Percentiles rank a stretch among this genome's conserved stretches.
Conservation (phyloP, 305 asterid species). For the Solanum hybrid region DNA sequence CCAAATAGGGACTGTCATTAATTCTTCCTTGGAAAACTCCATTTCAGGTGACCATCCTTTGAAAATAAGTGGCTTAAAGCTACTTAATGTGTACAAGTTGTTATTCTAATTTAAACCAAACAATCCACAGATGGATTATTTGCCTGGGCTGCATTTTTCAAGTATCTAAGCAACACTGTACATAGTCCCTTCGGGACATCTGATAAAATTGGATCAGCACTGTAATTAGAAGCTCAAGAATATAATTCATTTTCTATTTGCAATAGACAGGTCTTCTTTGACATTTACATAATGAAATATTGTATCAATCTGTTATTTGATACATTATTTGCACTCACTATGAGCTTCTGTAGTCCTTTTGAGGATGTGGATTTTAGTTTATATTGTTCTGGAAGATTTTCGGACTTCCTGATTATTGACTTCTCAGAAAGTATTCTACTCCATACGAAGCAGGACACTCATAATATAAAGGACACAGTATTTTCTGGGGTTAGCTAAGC, state of each 20-base stretch:
- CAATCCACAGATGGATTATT: background rate
- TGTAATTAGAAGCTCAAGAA: background rate
- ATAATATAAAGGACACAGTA: background rate
- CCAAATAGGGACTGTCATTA: background rate
- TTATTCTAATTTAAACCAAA: background rate
- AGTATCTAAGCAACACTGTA: background rate
- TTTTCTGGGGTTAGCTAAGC: background rate
- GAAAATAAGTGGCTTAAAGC: background rate
- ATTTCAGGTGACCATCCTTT: background rate
- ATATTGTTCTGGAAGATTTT: background rate
- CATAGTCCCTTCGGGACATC: background rate
- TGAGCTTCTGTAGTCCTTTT: background rate
- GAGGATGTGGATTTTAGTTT: background rate
- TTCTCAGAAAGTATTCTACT: background rate
- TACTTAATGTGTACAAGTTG: background rate
- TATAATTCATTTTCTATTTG: background rate
- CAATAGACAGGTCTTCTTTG: background rate
- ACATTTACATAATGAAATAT: background rate
- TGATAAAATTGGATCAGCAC: background rate
- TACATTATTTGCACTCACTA: background rate
- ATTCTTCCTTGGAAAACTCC: background rate
- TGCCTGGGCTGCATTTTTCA: background rate
- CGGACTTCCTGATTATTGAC: background rate
- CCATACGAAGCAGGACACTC: background rate
- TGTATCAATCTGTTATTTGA: background rate